A percentile compares a stretch with the other conserved stretches of the same genome.
phyloP scores from a whole-genome alignment of 441 rosid species.

The Raphanus hybrid region DNA sequence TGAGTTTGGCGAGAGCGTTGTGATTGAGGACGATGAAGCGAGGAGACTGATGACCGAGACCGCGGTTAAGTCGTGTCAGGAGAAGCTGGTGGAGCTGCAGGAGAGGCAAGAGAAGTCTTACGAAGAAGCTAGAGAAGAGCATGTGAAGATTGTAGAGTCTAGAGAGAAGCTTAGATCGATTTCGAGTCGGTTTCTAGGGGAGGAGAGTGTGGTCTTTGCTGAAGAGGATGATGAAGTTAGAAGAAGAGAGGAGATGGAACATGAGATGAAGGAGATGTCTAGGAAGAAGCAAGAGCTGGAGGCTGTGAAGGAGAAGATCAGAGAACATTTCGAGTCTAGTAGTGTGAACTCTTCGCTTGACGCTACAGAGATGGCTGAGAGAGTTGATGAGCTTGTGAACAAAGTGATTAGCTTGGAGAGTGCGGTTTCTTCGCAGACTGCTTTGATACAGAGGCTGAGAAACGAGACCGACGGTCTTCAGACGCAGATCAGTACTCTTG shows the following conservation, averaged over 20 bases:
- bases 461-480: conserved; percentile 79
- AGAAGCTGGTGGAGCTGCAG: conserved; percentile 64
- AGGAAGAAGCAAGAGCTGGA: conserved; percentile 50
- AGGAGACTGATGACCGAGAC: conserved; percentile 73
- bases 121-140: conserved; percentile 62
- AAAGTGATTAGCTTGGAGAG: conserved; percentile 80
- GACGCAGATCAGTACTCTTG: conserved; percentile 59
- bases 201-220: conserved; percentile 32
- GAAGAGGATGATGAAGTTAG: conserved; percentile 33
- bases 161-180: conserved; percentile 60
- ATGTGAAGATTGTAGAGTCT: conserved; percentile 53
- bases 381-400: conserved; percentile 84
- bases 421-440: conserved; percentile 74
- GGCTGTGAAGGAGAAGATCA: conserved; percentile 51
- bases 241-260: conserved; percentile 43
- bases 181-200: conserved; percentile 45
- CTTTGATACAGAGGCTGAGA: conserved; percentile 66
- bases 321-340: conserved; percentile 59
- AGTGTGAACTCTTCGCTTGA: conserved; percentile 50
- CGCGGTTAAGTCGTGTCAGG: conserved; percentile 83
- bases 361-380: conserved; percentile 80
- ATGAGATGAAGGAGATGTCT: conserved; percentile 37
- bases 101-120: conserved; percentile 68
- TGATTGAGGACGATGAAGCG: conserved; percentile 86
- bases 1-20: conserved; percentile 57